A percentile compares a stretch with the other conserved stretches of the same genome.
Evolutionary conservation across 2,329 filamentous ascomycete genomes (phyloP).

Genomic region (Colletotrichum trifolii): DNA sequence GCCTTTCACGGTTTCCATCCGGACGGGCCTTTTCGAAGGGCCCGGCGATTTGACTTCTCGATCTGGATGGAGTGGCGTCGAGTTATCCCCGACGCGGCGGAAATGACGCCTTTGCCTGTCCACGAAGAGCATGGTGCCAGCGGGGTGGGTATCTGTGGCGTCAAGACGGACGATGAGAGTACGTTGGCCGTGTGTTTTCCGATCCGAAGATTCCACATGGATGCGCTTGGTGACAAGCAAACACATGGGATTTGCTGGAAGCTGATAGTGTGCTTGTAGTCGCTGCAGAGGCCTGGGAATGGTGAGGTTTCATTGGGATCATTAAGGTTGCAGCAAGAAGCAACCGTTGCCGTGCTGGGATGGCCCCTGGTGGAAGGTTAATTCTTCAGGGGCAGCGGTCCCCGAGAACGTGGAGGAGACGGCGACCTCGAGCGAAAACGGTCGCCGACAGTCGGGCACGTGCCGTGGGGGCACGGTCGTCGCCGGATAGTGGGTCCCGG

Average conservation of each 20-base stretch:
- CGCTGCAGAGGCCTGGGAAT: not conserved
- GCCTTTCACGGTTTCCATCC: not conserved
- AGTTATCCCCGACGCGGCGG: constrained; percentile 2
- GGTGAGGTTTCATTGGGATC: not conserved
- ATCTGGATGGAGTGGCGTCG: constrained; percentile 10
- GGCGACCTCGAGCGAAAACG: constrained; percentile 18
- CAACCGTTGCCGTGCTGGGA: not conserved
- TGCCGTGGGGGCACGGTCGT: constrained; percentile 26
- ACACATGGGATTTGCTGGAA: too few relatives aligned
- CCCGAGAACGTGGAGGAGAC: not conserved
- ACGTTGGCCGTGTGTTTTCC: too few relatives aligned
- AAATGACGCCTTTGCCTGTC: constrained; percentile 12
- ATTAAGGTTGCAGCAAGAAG: constrained; percentile 24
- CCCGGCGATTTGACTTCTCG: too few relatives aligned
- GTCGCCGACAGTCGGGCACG: constrained; percentile 30
- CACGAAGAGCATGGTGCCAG: constrained; percentile 9
- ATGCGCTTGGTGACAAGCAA: too few relatives aligned
- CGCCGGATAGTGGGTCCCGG: constrained; percentile 16
- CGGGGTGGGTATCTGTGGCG: not conserved
- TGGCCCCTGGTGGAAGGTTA: not conserved
- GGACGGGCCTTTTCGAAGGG: not conserved
- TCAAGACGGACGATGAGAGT: too few relatives aligned
- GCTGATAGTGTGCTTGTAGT: too few relatives aligned
- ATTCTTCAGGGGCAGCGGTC: not conserved
- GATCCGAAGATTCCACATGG: too few relatives aligned